Base-by-base conservation (phyloP, 257 asterid genomes). In the Voacanga thouarsii region DNA sequence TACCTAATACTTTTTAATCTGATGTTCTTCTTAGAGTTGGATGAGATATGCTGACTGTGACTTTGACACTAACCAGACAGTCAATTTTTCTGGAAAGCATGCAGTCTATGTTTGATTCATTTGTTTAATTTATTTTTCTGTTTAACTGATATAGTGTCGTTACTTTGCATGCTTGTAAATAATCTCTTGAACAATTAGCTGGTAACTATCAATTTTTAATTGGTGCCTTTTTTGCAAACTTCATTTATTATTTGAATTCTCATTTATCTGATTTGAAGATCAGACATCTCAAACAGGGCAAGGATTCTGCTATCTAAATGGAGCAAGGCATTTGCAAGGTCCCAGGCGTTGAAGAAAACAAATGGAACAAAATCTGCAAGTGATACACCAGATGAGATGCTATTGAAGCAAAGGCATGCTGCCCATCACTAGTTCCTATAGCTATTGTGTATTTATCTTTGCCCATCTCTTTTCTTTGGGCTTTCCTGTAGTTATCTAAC, bases 201-300 rank as follows among this genome's bases (percentile, higher is more conserved):
- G 55, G 41, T 26, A 23, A 41, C 3, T n/a, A n/a, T n/a, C n/a
- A n/a, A n/a, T 33, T 66, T 43, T 28, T 45, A 12, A 21, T 51
- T 53, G 41, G 41, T 4, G 14, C 59, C 16, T 26, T 9, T 30
- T 77, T 18, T 12, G 57, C 6, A n/a, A 61, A 28, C 23, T 56
- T 30, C 66, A 57, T 75, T 68, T 80, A 74, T 30, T 72, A 53
- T 79, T 59, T 76, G 72, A 74, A 77, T 76, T 76, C 96, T 90
- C 91, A 88, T 89, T 88, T 82, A 86, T 88, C 95, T 90, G 87
- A 89, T 96, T 89, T 90, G 92, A 90, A 88, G 89, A 86, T 87
- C 98, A 96, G 99, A 91, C 84, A 85, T 96, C 86, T 89, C 99
- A 80, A 86, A 90, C 95, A 96, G 96, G 95, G 98, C 99, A 82